These are phyloP conservation scores for Podospora pseudocomata DNA, from an alignment of 495 filamentous ascomycete species.

Conservation along the genomic window DNA sequence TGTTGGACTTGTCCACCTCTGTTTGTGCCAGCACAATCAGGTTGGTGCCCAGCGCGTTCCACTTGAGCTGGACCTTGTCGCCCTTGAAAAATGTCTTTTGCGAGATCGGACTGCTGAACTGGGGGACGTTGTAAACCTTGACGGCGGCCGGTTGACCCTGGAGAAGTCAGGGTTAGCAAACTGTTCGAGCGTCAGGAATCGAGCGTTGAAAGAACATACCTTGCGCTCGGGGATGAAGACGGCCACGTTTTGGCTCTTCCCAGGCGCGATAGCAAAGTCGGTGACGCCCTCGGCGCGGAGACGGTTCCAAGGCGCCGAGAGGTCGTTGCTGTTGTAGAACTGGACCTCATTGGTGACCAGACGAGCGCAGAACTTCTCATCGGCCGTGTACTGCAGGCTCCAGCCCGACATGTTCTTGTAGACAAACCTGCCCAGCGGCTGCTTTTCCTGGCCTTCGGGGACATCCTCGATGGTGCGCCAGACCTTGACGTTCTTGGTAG, in stretches of 20 bases:
- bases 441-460: slow-evolving; percentile 54
- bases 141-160: slow-evolving; percentile 88
- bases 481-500: slow-evolving; percentile 93
- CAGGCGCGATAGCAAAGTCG: slow-evolving; percentile 86
- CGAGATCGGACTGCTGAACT: slow-evolving; percentile 74
- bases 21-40: slow-evolving; percentile 96
- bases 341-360: slow-evolving; percentile 95
- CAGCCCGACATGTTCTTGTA: slow-evolving; percentile 93
- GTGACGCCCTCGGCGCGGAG: slow-evolving; percentile 85
- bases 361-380: slow-evolving; percentile 89
- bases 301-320: slow-evolving; percentile 89
- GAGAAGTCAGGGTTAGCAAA: slow-evolving; percentile 16
- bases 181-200: background rate
- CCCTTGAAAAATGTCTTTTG: slow-evolving; percentile 99
- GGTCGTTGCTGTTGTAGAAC: slow-evolving; percentile 83
- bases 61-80: slow-evolving; percentile 97
- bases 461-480: slow-evolving; percentile 72
- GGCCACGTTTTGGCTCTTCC: slow-evolving; percentile 82
- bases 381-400: slow-evolving; percentile 94
- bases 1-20: slow-evolving; percentile 94
- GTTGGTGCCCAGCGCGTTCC: slow-evolving; percentile 86
- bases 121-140: slow-evolving; percentile 89
- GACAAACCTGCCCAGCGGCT: slow-evolving; percentile 82
- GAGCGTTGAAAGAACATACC: slow-evolving; percentile 46
- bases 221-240: slow-evolving; percentile 95